Percentiles rank a stretch among this genome's conserved stretches.
These are phyloP conservation scores for Camelina neglecta DNA, from an alignment of 345 rosid genomes.

Conservation along the genomic window DNA sequence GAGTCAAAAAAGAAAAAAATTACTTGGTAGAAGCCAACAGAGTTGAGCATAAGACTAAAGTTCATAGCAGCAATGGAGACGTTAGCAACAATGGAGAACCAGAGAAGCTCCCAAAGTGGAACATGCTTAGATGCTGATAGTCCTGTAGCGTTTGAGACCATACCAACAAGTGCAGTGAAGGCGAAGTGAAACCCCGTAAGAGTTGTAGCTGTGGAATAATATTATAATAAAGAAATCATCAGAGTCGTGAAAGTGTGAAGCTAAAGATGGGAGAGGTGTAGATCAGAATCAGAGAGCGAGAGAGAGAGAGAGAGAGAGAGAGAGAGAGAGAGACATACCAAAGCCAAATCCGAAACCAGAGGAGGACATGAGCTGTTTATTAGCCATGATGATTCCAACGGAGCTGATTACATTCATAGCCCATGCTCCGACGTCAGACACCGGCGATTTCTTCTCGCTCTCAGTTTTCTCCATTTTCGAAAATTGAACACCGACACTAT, in stretches of 20 bases:
- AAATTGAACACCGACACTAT: conserved; percentile 21
- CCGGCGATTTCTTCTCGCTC: conserved; percentile 69
- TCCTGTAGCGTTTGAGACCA: conserved; percentile 88
- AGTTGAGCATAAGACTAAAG: conserved; percentile 93
- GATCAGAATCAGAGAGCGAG: background rate
- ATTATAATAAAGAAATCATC: background rate
- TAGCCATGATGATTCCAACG: conserved; percentile 95
- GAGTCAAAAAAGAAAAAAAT: background rate
- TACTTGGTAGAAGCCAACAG: conserved; percentile 94
- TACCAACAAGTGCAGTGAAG: conserved; percentile 81
- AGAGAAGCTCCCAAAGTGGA: conserved; percentile 95
- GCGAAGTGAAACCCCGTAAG: conserved; percentile 93
- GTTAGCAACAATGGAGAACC: conserved; percentile 92
- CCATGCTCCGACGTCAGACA: conserved; percentile 95
- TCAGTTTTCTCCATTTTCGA: conserved; percentile 46
- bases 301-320: no score
- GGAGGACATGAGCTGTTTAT: conserved; percentile 94
- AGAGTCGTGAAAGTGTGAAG: no score
- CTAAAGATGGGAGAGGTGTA: background rate
- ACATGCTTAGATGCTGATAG: conserved; percentile 74
- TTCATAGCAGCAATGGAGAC: conserved; percentile 88
- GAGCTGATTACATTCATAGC: conserved; percentile 91
- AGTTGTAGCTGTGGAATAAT: conserved; percentile 64
- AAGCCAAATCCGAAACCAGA: conserved; percentile 79
- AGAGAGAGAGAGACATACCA: conserved; percentile 46